These are phyloP conservation scores for Aspergillus intermedius DNA, from an alignment of 2,329 filamentous ascomycete species.

Conservation along the genomic window DNA sequence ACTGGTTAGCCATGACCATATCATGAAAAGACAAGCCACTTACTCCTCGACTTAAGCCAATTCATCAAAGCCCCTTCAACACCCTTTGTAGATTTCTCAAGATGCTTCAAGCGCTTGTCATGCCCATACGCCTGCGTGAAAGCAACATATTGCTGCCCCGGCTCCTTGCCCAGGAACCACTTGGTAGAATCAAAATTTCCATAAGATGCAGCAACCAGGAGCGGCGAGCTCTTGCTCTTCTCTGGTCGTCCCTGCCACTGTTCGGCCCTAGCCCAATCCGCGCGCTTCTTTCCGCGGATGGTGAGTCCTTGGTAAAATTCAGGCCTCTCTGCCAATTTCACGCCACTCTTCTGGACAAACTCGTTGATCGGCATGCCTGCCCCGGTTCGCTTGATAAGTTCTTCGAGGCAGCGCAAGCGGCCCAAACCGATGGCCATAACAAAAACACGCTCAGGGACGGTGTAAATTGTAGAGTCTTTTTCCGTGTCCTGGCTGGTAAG, in stretches of 20 bases:
- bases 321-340: constrained; percentile 58
- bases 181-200: constrained; percentile 62
- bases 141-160: constrained; percentile 60
- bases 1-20: background rate
- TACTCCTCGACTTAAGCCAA: constrained; percentile 42
- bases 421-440: constrained; percentile 39
- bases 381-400: constrained; percentile 60
- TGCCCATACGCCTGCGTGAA: constrained; percentile 58
- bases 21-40: constrained; percentile 23
- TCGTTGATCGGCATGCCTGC: constrained; percentile 63
- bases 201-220: constrained; percentile 26
- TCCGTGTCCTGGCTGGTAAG: constrained; percentile 8
- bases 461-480: constrained; percentile 4
- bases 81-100: constrained; percentile 55
- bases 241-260: constrained; percentile 21
- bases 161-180: constrained; percentile 69
- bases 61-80: constrained; percentile 57
- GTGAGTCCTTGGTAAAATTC: constrained; percentile 70
- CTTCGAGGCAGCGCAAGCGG: constrained; percentile 31
- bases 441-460: constrained; percentile 25
- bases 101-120: constrained; percentile 56
- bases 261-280: constrained; percentile 66
- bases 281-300: constrained; percentile 66
- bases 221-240: constrained; percentile 15
- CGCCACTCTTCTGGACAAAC: constrained; percentile 59